Evolutionary conservation across 495 filamentous ascomycete genomes (phyloP).

Genomic region (Hyaloscypha finlandica): DNA sequence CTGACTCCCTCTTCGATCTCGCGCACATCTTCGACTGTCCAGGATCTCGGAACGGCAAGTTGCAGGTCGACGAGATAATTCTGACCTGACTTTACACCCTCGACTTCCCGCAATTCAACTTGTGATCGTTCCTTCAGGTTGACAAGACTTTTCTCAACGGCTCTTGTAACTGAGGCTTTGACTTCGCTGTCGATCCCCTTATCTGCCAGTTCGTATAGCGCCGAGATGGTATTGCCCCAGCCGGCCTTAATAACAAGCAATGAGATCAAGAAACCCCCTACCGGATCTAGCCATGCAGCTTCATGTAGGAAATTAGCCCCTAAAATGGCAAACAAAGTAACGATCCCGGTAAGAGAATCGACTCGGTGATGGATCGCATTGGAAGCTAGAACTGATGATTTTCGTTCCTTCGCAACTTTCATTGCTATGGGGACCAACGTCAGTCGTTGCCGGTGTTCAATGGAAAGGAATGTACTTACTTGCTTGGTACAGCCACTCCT

Average conservation of each 20-base stretch:
- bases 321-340: conserved; percentile 83
- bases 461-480: conserved; percentile 59
- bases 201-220: conserved; percentile 86
- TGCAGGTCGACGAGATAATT: conserved; percentile 92
- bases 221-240: conserved; percentile 77
- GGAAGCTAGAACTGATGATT: conserved; percentile 93
- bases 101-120: conserved; percentile 68
- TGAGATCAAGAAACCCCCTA: conserved; percentile 88
- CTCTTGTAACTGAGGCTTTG: conserved; percentile 63
- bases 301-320: conserved; percentile 84
- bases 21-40: conserved; percentile 69
- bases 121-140: conserved; percentile 45
- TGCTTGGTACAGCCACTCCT: conserved; percentile 95
- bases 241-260: conserved; percentile 91
- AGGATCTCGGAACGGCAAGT: conserved; percentile 70
- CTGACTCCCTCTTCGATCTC: conserved; percentile 72
- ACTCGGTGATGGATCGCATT: conserved; percentile 97
- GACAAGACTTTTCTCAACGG: conserved; percentile 60
- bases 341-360: conserved; percentile 91
- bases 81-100: conserved; percentile 90
- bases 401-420: conserved; percentile 92
- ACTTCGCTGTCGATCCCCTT: conserved; percentile 84
- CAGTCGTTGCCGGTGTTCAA: background rate
- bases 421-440: conserved; percentile 61
- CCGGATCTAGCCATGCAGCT: conserved; percentile 91